These are phyloP conservation scores for Xanthoconium stramineum DNA, from an alignment of 768 basidiomycete genomes.

Conservation along the genomic window DNA sequence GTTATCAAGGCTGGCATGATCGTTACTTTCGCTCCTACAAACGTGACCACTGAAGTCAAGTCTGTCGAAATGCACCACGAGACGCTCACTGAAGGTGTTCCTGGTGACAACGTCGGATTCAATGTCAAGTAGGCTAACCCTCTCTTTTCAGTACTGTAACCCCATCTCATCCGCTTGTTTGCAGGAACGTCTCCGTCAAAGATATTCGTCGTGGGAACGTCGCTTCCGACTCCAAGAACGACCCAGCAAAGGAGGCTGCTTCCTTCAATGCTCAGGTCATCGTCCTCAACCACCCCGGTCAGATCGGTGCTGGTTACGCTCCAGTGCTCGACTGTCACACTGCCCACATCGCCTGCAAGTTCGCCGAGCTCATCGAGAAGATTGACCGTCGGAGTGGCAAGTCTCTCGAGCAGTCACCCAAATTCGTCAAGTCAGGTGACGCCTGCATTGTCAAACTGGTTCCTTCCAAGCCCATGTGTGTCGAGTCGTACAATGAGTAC, in stretches of 20 bases:
- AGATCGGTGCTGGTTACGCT: slow-evolving; percentile 98
- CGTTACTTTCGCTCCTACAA: slow-evolving; percentile 93
- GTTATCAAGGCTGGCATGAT: slow-evolving; percentile 99
- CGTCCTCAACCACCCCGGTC: slow-evolving; percentile 99
- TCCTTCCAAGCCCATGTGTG: slow-evolving; percentile 95
- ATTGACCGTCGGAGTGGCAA: slow-evolving; percentile 99
- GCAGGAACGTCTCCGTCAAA: slow-evolving; percentile 99
- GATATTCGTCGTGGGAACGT: slow-evolving; percentile 99
- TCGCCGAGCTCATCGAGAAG: slow-evolving; percentile 97
- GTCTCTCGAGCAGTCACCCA: slow-evolving; percentile 81
- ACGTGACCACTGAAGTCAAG: slow-evolving; percentile 99
- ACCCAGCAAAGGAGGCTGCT: slow-evolving; percentile 98
- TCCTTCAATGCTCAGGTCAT: slow-evolving; percentile 99
- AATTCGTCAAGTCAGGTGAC: slow-evolving; percentile 99
- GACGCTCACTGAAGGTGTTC: slow-evolving; percentile 89
- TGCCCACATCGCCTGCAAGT: slow-evolving; percentile 99
- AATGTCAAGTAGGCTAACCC: slow-evolving; percentile 79
- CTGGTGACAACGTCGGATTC: slow-evolving; percentile 99
- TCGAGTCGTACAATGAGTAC: slow-evolving; percentile 93
- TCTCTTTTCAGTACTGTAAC: background rate
- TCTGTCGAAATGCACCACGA: slow-evolving; percentile 99
- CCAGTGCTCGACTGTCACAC: slow-evolving; percentile 99
- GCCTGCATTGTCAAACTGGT: slow-evolving; percentile 98
- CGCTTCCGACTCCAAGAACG: slow-evolving; percentile 99
- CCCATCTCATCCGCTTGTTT: slow-evolving; percentile 5